Evolutionary conservation across 768 basidiomycete species (phyloP).

Genomic region (Suillus plorans): DNA sequence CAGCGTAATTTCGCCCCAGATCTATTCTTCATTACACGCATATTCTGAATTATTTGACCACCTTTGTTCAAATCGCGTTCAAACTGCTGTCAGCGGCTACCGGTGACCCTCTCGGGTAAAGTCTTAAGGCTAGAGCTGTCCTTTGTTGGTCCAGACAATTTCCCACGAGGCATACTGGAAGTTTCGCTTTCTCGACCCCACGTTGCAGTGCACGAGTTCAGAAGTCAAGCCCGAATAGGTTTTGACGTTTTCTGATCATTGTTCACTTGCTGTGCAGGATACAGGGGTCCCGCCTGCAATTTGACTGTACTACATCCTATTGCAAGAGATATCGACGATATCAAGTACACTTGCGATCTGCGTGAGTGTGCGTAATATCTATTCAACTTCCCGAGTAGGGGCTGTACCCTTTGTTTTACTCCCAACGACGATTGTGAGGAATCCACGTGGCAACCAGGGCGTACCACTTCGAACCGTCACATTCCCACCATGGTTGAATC

Average conservation of each 20-base stretch:
- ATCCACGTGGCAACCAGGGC: slow-evolving; percentile 15
- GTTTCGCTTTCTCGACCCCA: not conserved
- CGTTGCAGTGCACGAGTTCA: slow-evolving; percentile 2
- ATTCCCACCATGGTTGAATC: slow-evolving; percentile 25
- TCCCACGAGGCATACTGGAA: not conserved
- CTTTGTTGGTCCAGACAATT: slow-evolving; percentile 1
- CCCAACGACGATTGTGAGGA: slow-evolving; percentile 8
- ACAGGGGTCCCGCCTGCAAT: not conserved
- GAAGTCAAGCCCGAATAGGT: not conserved
- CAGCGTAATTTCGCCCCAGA: not conserved
- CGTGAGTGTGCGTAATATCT: not conserved
- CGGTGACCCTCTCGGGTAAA: not conserved
- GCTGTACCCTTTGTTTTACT: slow-evolving; percentile 1
- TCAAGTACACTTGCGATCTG: not conserved
- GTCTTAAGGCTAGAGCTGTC: not conserved
- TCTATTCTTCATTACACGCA: not conserved
- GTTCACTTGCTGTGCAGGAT: not conserved
- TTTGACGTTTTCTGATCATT: not conserved
- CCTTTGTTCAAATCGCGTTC: slow-evolving; percentile 1
- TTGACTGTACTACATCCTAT: not conserved
- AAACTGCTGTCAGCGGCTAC: not conserved
- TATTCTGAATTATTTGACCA: not conserved
- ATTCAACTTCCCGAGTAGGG: not conserved
- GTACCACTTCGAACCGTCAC: slow-evolving; percentile 28
- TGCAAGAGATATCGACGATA: not conserved